phyloP scores from a whole-genome alignment of 805 yeast species.

The Grigorovia humatica region DNA sequence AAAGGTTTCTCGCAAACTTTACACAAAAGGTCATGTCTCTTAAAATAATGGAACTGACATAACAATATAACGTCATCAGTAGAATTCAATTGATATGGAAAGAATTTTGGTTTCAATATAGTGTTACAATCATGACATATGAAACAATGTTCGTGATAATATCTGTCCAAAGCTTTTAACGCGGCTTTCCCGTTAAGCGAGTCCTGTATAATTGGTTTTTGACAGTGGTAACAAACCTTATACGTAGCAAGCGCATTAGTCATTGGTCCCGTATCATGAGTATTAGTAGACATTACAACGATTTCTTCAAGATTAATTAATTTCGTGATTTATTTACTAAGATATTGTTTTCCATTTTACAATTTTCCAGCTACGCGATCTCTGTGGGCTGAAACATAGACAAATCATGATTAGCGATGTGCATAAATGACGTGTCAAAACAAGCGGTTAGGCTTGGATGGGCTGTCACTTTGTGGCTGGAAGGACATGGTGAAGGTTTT shows the following conservation, averaged over 20 bases:
- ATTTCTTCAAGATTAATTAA: too few relatives aligned
- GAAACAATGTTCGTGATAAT: constrained; percentile 83
- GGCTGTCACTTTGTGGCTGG: too few relatives aligned
- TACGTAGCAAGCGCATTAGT: background rate
- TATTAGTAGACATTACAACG: background rate
- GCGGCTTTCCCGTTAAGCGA: constrained; percentile 26
- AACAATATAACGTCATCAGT: constrained; percentile 42
- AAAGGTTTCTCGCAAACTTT: constrained; percentile 75
- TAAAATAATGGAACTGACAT: constrained; percentile 90
- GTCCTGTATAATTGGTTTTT: background rate
- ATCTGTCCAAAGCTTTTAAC: constrained; percentile 70
- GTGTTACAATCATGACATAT: constrained; percentile 75
- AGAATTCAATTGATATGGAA: constrained; percentile 53
- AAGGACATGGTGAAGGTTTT: too few relatives aligned
- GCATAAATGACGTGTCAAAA: background rate
- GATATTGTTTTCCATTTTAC: too few relatives aligned
- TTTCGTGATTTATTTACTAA: too few relatives aligned
- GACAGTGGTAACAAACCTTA: constrained; percentile 3
- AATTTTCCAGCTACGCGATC: background rate
- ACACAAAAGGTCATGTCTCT: constrained; percentile 76
- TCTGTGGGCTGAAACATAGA: background rate
- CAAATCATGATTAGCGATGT: background rate
- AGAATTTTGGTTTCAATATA: constrained; percentile 77
- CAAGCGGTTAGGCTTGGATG: too few relatives aligned
- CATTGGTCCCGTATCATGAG: background rate